Base-by-base conservation (phyloP, 2,329 filamentous ascomycete species). In the Ascocoryne sarcoides region DNA sequence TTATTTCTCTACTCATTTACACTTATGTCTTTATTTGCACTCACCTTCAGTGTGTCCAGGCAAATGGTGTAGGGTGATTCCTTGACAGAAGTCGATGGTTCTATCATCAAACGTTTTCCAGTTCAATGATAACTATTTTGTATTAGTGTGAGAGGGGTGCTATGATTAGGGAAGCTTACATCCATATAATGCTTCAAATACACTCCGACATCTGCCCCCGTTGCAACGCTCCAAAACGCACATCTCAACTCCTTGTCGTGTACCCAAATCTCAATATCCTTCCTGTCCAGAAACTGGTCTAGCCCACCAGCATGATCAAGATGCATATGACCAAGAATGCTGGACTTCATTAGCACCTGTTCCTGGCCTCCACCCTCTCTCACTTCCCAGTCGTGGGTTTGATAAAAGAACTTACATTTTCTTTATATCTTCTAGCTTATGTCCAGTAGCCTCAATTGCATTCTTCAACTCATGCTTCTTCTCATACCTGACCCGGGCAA, bases 251-350 rank as follows among this genome's bases (percentile, higher is more conserved):
- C 67, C 40, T 64, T 60, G 46, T 70, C 67, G 43, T 70, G 67
- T 3, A 68, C 64, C 45, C 63, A 68, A 37, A 69, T 67, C 4
- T 65, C 64, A 4, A 69, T 54, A 20, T 64, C 60, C 4, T 59
- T 66, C 26, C 52, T 36, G 29, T 57, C 56, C 2, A 60, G 29
- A 33, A 70, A 70, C 38, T 68, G 59, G 35, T 69, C 65, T 1
- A 70, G 51, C 0, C 68, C 67, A 2, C 67, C 68, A 0, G 68
- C 67, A 45, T 70, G 67, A 44, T 70, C 67, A 2, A 69, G 46
- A 47, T 70, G 66, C 21, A 71, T 52, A 40, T 70, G 67, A 2
- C 67, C 64, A 14, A 70, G 60, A 3, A 70, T 60, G 36, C 50
- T 54, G 23, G 23, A 12, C 12, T 26, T 26, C 7, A 12, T 26